phyloP scores from a whole-genome alignment of 2,329 filamentous ascomycete genomes.

The Sarocladiaceae sp. region DNA sequence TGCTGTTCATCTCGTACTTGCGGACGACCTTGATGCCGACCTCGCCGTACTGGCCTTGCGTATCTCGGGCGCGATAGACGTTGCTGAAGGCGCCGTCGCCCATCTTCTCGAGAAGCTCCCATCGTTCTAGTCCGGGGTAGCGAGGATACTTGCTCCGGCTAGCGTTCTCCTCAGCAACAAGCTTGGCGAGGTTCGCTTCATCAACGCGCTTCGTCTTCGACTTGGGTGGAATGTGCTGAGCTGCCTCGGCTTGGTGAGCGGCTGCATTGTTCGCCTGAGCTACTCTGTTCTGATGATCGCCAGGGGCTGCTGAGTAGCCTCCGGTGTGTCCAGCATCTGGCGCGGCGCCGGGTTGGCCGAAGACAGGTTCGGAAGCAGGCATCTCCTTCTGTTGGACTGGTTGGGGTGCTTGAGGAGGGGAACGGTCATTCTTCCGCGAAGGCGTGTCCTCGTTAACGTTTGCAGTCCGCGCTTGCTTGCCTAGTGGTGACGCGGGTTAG shows the following conservation, averaged over 20 bases:
- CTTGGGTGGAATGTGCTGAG: slow-evolving; percentile 43
- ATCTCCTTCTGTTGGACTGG: slow-evolving; percentile 47
- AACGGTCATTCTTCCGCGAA: slow-evolving; percentile 45
- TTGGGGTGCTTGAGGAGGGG: slow-evolving; percentile 46
- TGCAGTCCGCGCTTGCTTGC: slow-evolving; percentile 80
- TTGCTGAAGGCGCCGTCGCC: slow-evolving; percentile 98
- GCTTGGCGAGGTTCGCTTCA: slow-evolving; percentile 70
- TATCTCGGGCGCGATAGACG: slow-evolving; percentile 83
- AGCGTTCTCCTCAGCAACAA: slow-evolving; percentile 88
- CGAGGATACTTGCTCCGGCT: slow-evolving; percentile 77
- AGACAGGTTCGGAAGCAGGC: slow-evolving; percentile 37
- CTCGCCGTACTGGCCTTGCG: slow-evolving; percentile 63
- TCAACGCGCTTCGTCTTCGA: slow-evolving; percentile 33
- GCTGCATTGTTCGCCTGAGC: slow-evolving; percentile 62
- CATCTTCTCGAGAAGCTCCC: slow-evolving; percentile 91
- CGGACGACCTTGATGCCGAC: slow-evolving; percentile 98
- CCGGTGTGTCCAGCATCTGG: slow-evolving; percentile 47
- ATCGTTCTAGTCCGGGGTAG: slow-evolving; percentile 48
- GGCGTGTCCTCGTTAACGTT: slow-evolving; percentile 41
- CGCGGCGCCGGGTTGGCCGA: slow-evolving; percentile 25
- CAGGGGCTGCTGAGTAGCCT: slow-evolving; percentile 57
- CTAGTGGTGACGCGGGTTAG: slow-evolving; percentile 25
- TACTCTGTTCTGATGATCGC: slow-evolving; percentile 57
- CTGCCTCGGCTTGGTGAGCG: slow-evolving; percentile 54
- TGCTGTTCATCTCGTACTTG: slow-evolving; percentile 98